Base-by-base conservation (phyloP, 2,329 filamentous ascomycete genomes). In the Aspergillus udagawae region DNA sequence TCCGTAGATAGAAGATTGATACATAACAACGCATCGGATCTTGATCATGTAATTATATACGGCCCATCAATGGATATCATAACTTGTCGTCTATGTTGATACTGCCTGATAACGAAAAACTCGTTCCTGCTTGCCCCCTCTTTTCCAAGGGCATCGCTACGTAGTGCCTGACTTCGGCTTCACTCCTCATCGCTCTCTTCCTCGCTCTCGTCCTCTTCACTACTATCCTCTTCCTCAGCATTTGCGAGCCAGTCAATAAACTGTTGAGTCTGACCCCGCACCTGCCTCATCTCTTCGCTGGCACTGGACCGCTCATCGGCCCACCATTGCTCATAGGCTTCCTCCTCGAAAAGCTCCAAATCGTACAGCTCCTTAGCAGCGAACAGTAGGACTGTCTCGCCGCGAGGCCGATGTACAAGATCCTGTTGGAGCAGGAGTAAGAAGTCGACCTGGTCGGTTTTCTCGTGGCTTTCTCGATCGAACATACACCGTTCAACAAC, bases 261-360 rank as follows among this genome's bases (percentile, higher is more conserved):
- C 53, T 87, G 85, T 67, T 85, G 81, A 57, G 90, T 91, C 77
- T 89, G 89, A 59, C 83, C 84, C 71, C 87, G 87, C 17, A 97
- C 84, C 51, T 77, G 82, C 58, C 75, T 75, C 86, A 97, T 85
- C 53, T 84, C 83, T 55, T 89, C 88, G 14, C 80, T 86, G 55
- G 86, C 86, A 25, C 77, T 82, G 5, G 88, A 87, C 67, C 86
- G 81, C 74, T 83, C 81, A 71, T 96, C 88, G 21, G 80, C 83
- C 92, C 92, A 97, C 94, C 94, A 99, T 50, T 83, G 83, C 66
- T 93, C 77, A 63, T 96, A 90, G 0, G 89, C 92, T 45, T 97
- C 92, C 68, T 96, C 91, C 70, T 96, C 91, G 1, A 97, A 77
- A 17, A 96, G 82, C 63, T 97, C 94, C 51, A 89, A 75, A 63